Percentiles rank a stretch among this genome's conserved stretches.
Conservation (phyloP, 139 green algal genomes). For the Nannochloris sp. region DNA sequence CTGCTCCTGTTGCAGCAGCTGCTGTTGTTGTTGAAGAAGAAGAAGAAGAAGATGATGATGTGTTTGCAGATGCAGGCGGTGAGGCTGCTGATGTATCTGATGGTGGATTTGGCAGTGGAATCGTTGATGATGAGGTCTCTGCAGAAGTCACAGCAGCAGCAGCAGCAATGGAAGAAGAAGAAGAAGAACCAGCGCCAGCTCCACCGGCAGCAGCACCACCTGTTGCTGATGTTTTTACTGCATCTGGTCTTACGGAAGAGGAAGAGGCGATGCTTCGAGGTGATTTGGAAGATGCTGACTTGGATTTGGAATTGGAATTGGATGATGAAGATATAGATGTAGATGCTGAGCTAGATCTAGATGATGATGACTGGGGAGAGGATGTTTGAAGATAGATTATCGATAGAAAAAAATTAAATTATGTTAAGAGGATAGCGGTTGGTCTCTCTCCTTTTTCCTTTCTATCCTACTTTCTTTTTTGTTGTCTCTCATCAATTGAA, state of each 20-base stretch:
- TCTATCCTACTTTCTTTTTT: too few relatives aligned
- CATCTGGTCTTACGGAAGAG: slow-evolving; percentile 16
- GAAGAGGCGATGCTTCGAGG: slow-evolving; percentile 32
- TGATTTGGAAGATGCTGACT: slow-evolving; percentile 14
- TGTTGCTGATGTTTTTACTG: neutral
- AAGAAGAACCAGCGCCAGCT: neutral
- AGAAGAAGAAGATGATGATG: neutral
- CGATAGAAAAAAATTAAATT: too few relatives aligned
- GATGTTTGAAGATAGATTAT: too few relatives aligned
- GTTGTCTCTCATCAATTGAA: too few relatives aligned
- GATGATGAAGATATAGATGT: slow-evolving; percentile 25
- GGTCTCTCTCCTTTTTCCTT: too few relatives aligned
- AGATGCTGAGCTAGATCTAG: slow-evolving; percentile 58
- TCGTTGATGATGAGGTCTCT: neutral
- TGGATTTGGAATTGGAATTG: slow-evolving; percentile 1
- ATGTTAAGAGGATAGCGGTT: too few relatives aligned
- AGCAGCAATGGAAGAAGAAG: neutral
- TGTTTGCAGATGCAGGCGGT: slow-evolving; percentile 3
- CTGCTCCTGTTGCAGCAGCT: too few relatives aligned
- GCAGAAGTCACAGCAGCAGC: neutral
- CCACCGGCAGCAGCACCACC: neutral
- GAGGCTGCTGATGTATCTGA: too few relatives aligned
- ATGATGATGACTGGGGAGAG: slow-evolving; percentile 26
- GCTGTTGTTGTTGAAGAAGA: too few relatives aligned
- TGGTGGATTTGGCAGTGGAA: neutral